Evolutionary conservation across 2,329 filamentous ascomycete species (phyloP), one percentile per base, ranked within the genome.

Genomic region (Boeremia lycopersici): DNA sequence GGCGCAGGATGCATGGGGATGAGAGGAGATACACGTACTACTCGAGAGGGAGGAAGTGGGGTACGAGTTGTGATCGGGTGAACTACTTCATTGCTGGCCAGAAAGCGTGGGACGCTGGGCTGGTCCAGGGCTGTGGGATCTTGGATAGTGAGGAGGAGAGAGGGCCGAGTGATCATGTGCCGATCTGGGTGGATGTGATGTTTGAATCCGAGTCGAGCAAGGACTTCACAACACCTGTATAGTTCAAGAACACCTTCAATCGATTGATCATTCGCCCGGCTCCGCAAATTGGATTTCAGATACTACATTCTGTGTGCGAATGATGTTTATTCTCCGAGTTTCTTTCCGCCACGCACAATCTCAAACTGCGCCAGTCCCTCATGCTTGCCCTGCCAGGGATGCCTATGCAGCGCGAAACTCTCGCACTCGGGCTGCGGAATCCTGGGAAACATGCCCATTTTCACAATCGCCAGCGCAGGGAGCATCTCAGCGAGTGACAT

Each of bases 141-240:
- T 66, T 76, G 52, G 77, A 78, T 26, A 77, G 29, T 13, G 49
- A 66, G 23, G 59, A 71, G 13, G 82, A 83, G 56, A 72, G 82
- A 34, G 81, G 80, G 1, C 74, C 77, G 2, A 84, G 81, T 64
- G 82, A 84, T 68, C 82, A 84, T 71, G 80, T 82, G 13, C 81
- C 82, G 0, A 63, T 85, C 6, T 82, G 75, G 74, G 76, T 78
- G 15, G 69, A 69, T 43, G 26, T 70, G 36, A 10, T 10, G 25
- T 11, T 38, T 6, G 9, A 17, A 4, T 13, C 15, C 6, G 17
- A 15, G 9, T 12, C 34, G 12, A 8, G 6, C 19, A 19, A 41
- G 7, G 15, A 5, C 8, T 41, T 7, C 13, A n/a, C 33, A n/a
- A 26, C 31, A 15, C 8, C 41, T 9, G 9, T 2, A 13, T 17